Evolutionary conservation across 495 filamentous ascomycete genomes (phyloP).

Genomic region (Penicillium atrosanguineum): DNA sequence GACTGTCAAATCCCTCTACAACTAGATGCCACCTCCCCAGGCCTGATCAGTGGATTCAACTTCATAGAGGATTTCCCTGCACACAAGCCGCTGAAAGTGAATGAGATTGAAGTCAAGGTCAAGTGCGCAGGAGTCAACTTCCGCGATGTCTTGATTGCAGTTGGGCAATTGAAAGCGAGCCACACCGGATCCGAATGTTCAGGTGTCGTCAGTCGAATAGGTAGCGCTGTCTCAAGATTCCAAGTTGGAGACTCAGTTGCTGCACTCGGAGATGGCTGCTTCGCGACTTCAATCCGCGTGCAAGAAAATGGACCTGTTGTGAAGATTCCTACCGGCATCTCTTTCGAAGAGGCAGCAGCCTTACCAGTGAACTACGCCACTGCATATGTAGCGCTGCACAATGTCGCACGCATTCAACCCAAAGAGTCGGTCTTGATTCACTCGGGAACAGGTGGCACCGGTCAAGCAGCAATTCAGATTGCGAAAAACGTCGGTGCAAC

Average conservation of each 20-base stretch:
- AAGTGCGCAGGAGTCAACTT: constrained; percentile 25
- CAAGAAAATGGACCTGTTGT: neutral
- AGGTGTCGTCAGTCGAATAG: neutral
- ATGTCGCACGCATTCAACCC: constrained; percentile 2
- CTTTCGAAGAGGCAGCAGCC: constrained; percentile 3
- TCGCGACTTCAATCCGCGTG: neutral
- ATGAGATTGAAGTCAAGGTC: too few species aligned
- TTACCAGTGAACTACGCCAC: constrained; percentile 2
- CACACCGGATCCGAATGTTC: neutral
- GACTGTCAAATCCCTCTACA: too few species aligned
- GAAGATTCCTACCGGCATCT: neutral
- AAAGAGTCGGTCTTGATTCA: constrained; percentile 50
- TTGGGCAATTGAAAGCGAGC: constrained; percentile 18
- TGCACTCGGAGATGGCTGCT: neutral
- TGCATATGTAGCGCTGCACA: neutral
- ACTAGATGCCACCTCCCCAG: too few species aligned
- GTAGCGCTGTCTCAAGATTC: neutral
- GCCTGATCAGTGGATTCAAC: too few species aligned
- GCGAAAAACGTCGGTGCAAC: constrained; percentile 30
- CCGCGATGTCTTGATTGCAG: constrained; percentile 38
- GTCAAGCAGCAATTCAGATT: constrained; percentile 44
- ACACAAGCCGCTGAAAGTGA: too few species aligned
- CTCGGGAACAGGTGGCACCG: constrained; percentile 46
- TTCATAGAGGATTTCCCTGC: too few species aligned
- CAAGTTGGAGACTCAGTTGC: neutral